Base-by-base conservation (phyloP, 768 basidiomycete species). In the Tephrocybe sp. region DNA sequence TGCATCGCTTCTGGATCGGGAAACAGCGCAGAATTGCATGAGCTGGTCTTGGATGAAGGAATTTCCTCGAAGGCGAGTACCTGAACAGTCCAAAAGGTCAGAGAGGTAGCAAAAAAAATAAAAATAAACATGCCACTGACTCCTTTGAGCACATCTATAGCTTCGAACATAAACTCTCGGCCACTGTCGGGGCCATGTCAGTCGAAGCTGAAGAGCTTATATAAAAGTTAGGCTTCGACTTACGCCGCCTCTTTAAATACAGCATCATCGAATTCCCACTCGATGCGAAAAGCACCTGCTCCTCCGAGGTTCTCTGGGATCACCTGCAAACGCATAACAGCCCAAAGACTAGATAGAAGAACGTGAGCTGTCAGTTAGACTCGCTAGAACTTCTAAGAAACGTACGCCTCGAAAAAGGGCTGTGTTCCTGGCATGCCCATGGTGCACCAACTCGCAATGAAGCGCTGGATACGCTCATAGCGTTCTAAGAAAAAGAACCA, bases 261-360 rank as follows among this genome's bases (percentile, higher is more conserved):
- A 17, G 92, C 92, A 73, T 96, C 93, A 67, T 96, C 93, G 18
- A 95, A 74, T 73, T 93, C 90, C 93, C 93, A 96, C 60, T 88
- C 80, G 48, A 95, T 84, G 59, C 80, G 75, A 60, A 73, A 75
- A 26, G 68, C 66, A 40, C 91, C 93, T 28, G 89, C 88, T 48
- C 93, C 93, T 40, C 93, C 92, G 34, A 91, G 75, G 39, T 80
- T 78, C 63, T 85, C 83, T 43, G 92, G 90, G 39, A 94, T 77
- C 37, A 85, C 83, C 64, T 94, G 91, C 33, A 93, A 72, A 54
- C 90, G 80, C 75, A 95, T 78, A 51, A 88, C 73, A 7, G 85
- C 90, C 86, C 89, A 95, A 42, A 87, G 67, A 44, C 74, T 76
- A 47, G 77, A 68, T 18, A 44, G 46, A 37, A 47, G 44, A 7